Base-by-base conservation (phyloP, 2,329 filamentous ascomycete genomes). In the Dactylellina cionopaga region DNA sequence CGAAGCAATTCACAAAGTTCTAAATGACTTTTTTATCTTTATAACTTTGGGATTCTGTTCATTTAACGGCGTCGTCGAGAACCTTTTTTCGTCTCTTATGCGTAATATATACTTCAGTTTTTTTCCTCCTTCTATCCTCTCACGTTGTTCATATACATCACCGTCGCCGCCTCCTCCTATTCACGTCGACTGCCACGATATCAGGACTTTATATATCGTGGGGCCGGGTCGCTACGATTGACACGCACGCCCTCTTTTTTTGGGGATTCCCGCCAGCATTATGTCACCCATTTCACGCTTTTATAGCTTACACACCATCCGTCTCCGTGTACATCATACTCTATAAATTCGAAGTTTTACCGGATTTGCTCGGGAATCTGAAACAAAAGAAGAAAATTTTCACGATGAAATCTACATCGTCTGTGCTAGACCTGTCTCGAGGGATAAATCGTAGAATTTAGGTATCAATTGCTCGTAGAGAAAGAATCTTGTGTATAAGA, bases 1-100 rank as follows among this genome's bases (percentile, higher is more conserved):
- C 97, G 84, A 99, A 99, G 92, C 85, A 89, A 84, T 99, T 99
- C 89, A 87, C 84, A 87, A 99, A 99, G 89, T 99, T 99, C 88
- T 99, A 96, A 89, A 64, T 39, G 46, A 37, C 41, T 68, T 56
- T 55, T 55, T 54, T 63, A 43, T 56, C 55, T 54, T 55, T 46
- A 29, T 17, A 29, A 59, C 55, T 65, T 72, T 58, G 68, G 68
- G 62, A 72, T 71, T 64, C 51, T 71, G 66, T 71, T 72, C 68
- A 72, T 72, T 65, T 72, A 72, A 72, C 56, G 66, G 59, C 68
- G 68, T 64, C 68, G 68, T 60, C 60, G 68, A 72, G 68, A 72
- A 63, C 58, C 44, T 60, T 54, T 52, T 55, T 56, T 22, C 44
- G 29, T 62, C 22, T 58, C 29, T 51, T 71, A 64, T 39, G 52